Conservation (phyloP, 2,329 filamentous ascomycete species). For the Fusarium duplospermum region DNA sequence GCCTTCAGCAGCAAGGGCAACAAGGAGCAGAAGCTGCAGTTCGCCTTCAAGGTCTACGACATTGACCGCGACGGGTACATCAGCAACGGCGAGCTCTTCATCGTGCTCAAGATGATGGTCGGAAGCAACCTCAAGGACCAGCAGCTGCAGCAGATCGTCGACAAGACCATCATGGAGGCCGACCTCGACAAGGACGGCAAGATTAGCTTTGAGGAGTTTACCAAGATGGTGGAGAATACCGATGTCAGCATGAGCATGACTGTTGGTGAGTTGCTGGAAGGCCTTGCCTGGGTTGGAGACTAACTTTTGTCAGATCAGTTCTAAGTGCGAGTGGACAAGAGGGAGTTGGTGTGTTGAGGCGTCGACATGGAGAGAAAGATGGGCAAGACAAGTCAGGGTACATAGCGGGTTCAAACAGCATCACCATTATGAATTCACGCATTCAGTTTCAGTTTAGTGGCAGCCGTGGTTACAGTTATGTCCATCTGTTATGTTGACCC, state of each 20-base stretch:
- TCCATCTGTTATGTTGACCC: neutral
- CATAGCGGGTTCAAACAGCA: slow-evolving; percentile 41
- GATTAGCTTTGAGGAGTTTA: slow-evolving; percentile 99
- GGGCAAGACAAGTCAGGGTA: slow-evolving; percentile 21
- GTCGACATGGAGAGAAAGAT: slow-evolving; percentile 11
- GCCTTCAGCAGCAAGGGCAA: slow-evolving; percentile 98
- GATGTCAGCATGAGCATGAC: slow-evolving; percentile 82
- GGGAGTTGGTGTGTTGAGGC: slow-evolving; percentile 4
- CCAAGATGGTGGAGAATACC: slow-evolving; percentile 98
- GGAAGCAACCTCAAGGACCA: slow-evolving; percentile 99
- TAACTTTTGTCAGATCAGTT: slow-evolving; percentile 39
- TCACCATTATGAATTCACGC: slow-evolving; percentile 43
- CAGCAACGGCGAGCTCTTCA: slow-evolving; percentile 98
- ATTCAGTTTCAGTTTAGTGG: slow-evolving; percentile 22
- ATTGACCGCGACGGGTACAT: slow-evolving; percentile 99
- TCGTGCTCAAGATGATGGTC: slow-evolving; percentile 99
- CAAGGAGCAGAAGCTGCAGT: slow-evolving; percentile 97
- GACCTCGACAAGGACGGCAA: slow-evolving; percentile 96
- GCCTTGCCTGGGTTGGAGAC: too few species aligned
- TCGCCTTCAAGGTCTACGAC: slow-evolving; percentile 99
- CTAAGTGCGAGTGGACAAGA: slow-evolving; percentile 17
- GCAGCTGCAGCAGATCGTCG: slow-evolving; percentile 98
- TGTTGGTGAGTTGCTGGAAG: slow-evolving; percentile 66
- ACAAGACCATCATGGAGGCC: slow-evolving; percentile 99
- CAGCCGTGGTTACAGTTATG: neutral